Percentiles rank a stretch among this genome's conserved stretches.
Evolutionary conservation across 352 stramenopile species (phyloP).

Genomic region (Pythium pectinolyticum): DNA sequence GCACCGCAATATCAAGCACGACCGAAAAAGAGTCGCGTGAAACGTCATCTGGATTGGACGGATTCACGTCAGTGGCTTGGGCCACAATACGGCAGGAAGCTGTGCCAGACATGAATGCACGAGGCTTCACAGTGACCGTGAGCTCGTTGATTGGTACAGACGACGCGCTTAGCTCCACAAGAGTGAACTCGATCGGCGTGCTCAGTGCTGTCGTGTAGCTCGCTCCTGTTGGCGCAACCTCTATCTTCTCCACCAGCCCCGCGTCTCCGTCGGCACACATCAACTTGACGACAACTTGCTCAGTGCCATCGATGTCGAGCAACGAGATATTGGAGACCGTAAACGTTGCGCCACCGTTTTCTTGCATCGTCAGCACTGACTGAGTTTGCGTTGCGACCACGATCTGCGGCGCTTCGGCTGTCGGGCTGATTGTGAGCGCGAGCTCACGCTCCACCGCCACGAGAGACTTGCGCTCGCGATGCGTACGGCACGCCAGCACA

Average conservation of each 20-base stretch:
- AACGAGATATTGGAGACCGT: constrained; percentile 15
- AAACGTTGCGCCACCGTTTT: constrained; percentile 15
- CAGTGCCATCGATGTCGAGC: constrained; percentile 16
- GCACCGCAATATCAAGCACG: background rate
- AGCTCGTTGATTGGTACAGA: background rate
- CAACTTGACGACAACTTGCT: constrained; percentile 5
- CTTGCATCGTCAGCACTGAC: background rate
- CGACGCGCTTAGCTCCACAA: constrained; percentile 3
- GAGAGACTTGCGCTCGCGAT: constrained; percentile 25
- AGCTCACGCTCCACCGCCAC: constrained; percentile 11
- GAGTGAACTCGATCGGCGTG: background rate
- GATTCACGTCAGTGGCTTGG: constrained; percentile 10
- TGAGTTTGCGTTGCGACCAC: background rate
- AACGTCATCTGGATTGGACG: background rate
- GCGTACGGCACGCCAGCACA: constrained; percentile 13
- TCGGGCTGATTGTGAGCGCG: constrained; percentile 12
- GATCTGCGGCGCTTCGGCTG: constrained; percentile 15
- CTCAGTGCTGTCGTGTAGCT: background rate
- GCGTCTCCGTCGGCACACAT: background rate
- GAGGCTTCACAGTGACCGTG: constrained; percentile 5
- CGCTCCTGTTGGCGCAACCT: background rate
- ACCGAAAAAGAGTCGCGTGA: constrained; percentile 11
- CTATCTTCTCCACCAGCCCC: constrained; percentile 1
- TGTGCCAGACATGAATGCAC: constrained; percentile 9
- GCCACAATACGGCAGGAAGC: constrained; percentile 4